phyloP scores from a whole-genome alignment of 768 basidiomycete genomes.

The Lactarius hengduanensis region DNA sequence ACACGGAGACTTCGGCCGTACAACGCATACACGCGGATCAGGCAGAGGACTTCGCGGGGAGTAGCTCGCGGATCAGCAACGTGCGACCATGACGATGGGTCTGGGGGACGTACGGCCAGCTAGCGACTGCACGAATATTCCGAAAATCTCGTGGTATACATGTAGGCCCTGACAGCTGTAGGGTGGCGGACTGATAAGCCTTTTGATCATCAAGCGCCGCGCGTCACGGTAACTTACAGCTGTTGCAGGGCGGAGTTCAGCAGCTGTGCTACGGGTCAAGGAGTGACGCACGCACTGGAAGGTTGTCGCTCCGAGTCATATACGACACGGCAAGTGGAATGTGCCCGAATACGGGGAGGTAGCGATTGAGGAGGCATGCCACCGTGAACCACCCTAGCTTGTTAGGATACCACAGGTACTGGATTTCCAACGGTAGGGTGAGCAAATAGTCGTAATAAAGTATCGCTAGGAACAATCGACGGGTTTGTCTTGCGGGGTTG shows the following conservation, averaged over 20 bases:
- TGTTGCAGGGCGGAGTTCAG: background rate
- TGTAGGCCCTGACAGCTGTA: constrained; percentile 13
- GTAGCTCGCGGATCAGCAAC: background rate
- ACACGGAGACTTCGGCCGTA: constrained; percentile 12
- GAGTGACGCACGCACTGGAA: constrained; percentile 5
- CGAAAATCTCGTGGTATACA: constrained; percentile 1
- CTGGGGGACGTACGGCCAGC: constrained; percentile 12
- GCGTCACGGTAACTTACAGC: constrained; percentile 6
- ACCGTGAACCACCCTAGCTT: constrained; percentile 41
- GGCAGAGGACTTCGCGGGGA: background rate
- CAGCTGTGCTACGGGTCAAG: background rate
- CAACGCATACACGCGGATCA: constrained; percentile 16
- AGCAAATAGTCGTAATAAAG: constrained; percentile 37
- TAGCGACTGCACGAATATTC: constrained; percentile 2
- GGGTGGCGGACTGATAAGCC: background rate
- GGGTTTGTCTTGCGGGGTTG: background rate
- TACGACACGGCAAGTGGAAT: constrained; percentile 31
- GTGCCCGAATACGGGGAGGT: constrained; percentile 43
- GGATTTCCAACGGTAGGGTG: constrained; percentile 39
- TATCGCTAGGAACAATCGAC: constrained; percentile 27
- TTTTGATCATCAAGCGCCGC: background rate
- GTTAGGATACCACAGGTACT: constrained; percentile 43
- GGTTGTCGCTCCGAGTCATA: too few species aligned
- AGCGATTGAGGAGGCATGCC: constrained; percentile 51
- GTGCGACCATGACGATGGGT: background rate